A percentile compares a stretch with the other conserved stretches of the same genome.
Conservation (phyloP, 1,284 basidiomycete species). For the Naganishia cerealis region DNA sequence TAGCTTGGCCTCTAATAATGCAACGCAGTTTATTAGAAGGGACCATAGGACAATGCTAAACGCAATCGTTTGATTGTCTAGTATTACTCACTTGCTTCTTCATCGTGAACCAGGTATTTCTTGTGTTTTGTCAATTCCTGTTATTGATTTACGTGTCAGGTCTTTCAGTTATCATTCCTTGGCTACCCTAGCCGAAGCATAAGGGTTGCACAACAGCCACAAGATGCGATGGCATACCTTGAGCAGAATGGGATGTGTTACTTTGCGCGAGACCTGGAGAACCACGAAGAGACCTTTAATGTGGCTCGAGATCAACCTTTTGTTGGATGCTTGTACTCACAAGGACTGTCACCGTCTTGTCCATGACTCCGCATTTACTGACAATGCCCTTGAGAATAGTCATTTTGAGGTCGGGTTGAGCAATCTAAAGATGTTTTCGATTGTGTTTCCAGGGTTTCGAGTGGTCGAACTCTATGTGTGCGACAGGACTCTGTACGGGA, state of each 20-base stretch:
- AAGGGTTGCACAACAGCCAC: not conserved
- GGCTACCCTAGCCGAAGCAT: not conserved
- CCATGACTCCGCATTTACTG: conserved; percentile 47
- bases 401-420: conserved; percentile 14
- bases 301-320: conserved; percentile 24
- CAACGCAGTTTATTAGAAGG: conserved; percentile 1
- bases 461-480: not conserved
- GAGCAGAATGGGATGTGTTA: conserved; percentile 29
- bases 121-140: conserved; percentile 42
- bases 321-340: conserved; percentile 43
- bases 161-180: not conserved
- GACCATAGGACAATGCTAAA: not conserved
- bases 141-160: not conserved
- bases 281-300: not conserved
- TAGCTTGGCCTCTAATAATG: conserved; percentile 39
- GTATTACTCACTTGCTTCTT: conserved; percentile 41
- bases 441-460: not conserved
- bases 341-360: conserved; percentile 48
- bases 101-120: conserved; percentile 49
- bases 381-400: conserved; percentile 38
- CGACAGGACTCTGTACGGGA: not conserved
- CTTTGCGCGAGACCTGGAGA: conserved; percentile 31
- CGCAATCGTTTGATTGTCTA: not conserved
- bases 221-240: conserved; percentile 14
- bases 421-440: not conserved